Base-by-base conservation (phyloP, 345 rosid genomes). In the Lagerstroemia speciosa region DNA sequence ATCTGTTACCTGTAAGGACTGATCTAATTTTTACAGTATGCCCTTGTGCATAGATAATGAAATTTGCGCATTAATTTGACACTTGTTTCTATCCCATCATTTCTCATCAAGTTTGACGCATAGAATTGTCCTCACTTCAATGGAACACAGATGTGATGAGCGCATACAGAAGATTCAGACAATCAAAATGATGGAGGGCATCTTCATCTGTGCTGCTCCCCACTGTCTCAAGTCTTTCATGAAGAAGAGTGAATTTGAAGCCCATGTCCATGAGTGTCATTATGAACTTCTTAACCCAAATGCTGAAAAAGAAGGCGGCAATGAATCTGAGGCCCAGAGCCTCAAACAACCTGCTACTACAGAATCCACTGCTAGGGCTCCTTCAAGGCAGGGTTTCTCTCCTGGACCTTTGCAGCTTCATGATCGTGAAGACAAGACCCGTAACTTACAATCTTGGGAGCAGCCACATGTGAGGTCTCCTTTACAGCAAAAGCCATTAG, bases 171-270 rank as follows among this genome's bases (percentile, higher is more conserved):
- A 91, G 85, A 94, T 94, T 64, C 98, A 94, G 75, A 88, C 98
- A 16, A 91, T 94, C 76, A 94, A 91, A 80, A 82, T 94, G 80
- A 89, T 94, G 99, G 98, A 91, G 74, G 96, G 99, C 64, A 85
- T 94, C 76, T 91, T 85, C 83, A 84, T 94, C 55, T 91, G 99
- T 84, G 99, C 99, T 62, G 99, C 99, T 64, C 98, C 98, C 73
- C 97, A 94, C 74, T 94, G 99, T 77, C 92, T 94, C 30, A 89
- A 83, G 74, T 94, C 99, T 37, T 94, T 91, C 79, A 57, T 94
- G 67, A 91, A 91, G 81, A 89, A 83, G 75, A 46, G 67, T 5
- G 98, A 94, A 29, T 94, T 94, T 68, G 96, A 91, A 74, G 77
- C 82, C 52, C 98, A 94, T 78, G 88, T 91, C 38, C 83, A 88